A percentile compares a stretch with the other conserved stretches of the same genome.
phyloP scores from a whole-genome alignment of 164 flowering plant genomes.

The Malania oleifera region DNA sequence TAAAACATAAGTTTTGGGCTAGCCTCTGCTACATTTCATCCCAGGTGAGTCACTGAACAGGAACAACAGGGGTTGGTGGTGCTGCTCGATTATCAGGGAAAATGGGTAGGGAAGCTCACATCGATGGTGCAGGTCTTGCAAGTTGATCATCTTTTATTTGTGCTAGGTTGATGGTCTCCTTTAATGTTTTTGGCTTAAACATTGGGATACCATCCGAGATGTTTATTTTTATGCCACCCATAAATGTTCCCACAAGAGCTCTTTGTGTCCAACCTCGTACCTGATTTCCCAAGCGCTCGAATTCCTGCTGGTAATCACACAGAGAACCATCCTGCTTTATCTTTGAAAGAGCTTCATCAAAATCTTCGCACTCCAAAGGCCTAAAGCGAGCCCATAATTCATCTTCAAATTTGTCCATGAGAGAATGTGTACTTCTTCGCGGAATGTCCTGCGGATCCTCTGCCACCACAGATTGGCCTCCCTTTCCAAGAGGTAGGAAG shows the following conservation, averaged over 20 bases:
- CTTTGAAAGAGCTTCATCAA: not conserved
- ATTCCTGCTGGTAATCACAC: not conserved
- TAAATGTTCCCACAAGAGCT: too few species aligned
- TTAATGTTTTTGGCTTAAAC: too few species aligned
- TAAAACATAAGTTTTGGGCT: slow-evolving; percentile 4
- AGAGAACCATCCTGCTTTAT: not conserved
- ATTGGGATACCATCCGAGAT: too few species aligned
- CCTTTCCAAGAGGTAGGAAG: not conserved
- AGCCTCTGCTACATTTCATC: not conserved
- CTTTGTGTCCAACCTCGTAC: too few species aligned
- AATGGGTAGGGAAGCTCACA: not conserved
- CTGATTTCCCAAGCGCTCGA: not conserved
- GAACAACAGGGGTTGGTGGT: not conserved
- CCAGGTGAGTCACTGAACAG: not conserved
- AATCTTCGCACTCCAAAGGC: not conserved
- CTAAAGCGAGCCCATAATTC: not conserved
- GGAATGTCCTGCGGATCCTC: not conserved
- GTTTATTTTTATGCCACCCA: too few species aligned
- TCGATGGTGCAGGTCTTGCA: not conserved
- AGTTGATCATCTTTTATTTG: too few species aligned
- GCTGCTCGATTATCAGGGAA: not conserved
- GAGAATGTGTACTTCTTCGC: not conserved
- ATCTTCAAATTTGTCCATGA: not conserved
- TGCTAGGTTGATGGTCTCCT: too few species aligned
- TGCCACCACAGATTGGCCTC: not conserved